These are phyloP conservation scores for Suhomyces taliae DNA, from an alignment of 1,139 yeast species.

Conservation along the genomic window DNA sequence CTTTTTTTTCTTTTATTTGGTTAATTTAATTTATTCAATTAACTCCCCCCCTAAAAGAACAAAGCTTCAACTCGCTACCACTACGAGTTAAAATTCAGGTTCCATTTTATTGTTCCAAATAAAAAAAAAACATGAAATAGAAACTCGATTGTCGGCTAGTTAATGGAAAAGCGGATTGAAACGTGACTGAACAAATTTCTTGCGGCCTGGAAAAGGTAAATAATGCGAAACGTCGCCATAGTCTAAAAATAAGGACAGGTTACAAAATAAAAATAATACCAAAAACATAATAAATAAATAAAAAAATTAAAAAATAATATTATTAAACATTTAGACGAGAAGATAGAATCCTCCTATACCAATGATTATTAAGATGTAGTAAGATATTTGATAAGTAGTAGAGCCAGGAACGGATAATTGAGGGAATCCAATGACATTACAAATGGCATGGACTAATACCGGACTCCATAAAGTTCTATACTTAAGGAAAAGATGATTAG, in stretches of 20 bases:
- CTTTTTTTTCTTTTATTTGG: too few relatives aligned
- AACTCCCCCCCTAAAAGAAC: too few relatives aligned
- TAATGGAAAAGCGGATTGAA: too few relatives aligned
- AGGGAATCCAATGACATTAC: conserved; percentile 84
- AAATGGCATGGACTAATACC: conserved; percentile 63
- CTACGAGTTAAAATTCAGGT: too few relatives aligned
- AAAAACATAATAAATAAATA: too few relatives aligned
- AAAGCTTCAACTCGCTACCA: too few relatives aligned
- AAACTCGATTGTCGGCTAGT: too few relatives aligned
- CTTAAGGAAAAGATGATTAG: conserved; percentile 58
- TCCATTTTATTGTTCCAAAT: too few relatives aligned
- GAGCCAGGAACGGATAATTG: conserved; percentile 25
- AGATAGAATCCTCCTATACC: conserved; percentile 44
- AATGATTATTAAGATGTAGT: conserved; percentile 40
- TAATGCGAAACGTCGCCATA: background rate
- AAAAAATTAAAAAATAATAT: too few relatives aligned
- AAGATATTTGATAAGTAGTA: conserved; percentile 22
- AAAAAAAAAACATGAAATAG: too few relatives aligned
- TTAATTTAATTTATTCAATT: too few relatives aligned
- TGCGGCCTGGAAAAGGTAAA: background rate
- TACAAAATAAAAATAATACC: too few relatives aligned
- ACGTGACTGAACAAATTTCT: background rate
- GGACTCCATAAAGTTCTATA: conserved; percentile 62
- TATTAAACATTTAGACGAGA: background rate
- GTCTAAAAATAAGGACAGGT: background rate